Base-by-base conservation (phyloP, 169 alveolate species). In the Neospora caninum region DNA sequence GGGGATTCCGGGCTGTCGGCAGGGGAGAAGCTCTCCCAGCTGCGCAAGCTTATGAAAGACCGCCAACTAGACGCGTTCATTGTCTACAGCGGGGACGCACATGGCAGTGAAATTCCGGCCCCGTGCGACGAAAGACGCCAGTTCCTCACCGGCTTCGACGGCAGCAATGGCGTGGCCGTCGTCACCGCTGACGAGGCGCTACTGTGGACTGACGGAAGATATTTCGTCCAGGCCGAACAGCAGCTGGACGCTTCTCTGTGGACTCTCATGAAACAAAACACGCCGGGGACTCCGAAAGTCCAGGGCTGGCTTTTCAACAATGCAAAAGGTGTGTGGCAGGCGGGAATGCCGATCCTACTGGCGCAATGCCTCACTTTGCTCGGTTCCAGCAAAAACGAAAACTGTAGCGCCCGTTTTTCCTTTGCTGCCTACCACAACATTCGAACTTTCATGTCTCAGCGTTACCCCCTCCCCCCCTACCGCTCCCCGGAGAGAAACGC, bases 171-270 rank as follows among this genome's bases (percentile, higher is more conserved):
- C 27, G 86, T 95, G 20, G 96, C 95, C 27, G 91, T 94, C 27
- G 94, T 95, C 58, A 95, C 97, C 38, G 42, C 69, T 45, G 67
- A 73, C 27, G 82, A 94, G 87, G 97, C 97, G 22, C 94, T 95
- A 38, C 94, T 95, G 84, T 96, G 97, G 97, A 95, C 97, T 0
- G 97, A 96, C 69, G 96, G 97, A 34, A 69, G 95, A 58, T 95
- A 95, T 42, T 95, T 94, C 86, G 88, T 93, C 78, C 97, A 96
- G 88, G 97, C 97, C 2, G 96, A 95, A 86, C 92, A 94, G 94
- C 97, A 95, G 94, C 95, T 96, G 87, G 96, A 88, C 7, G 53
- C 39, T 41, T 41, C 69, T 27, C 58, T 78, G 39, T 95, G 96
- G 96, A 45, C n/a, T 13, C 94, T 95, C 54, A 95, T 95, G 96